phyloP scores from a whole-genome alignment of 257 asterid species.

The Ophiorrhiza pumila region DNA sequence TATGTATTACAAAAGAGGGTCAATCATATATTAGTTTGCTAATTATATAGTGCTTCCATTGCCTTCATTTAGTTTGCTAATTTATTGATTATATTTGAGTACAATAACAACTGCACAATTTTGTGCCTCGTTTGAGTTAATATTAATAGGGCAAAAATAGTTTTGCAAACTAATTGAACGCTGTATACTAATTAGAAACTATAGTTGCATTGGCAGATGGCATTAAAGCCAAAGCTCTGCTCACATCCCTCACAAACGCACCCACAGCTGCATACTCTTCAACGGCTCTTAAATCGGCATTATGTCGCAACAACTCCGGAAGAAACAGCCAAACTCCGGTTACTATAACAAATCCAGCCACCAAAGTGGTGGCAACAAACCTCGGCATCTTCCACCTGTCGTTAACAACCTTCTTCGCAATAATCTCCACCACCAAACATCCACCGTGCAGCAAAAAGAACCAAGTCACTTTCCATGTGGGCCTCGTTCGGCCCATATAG shows the following conservation, averaged over 20 bases:
- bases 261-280: constrained; percentile 55
- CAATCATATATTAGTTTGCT: too few relatives aligned
- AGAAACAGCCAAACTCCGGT: constrained; percentile 60
- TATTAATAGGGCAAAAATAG: too few relatives aligned
- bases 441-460: constrained; percentile 64
- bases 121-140: too few relatives aligned
- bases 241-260: constrained; percentile 48
- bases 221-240: constrained; percentile 26
- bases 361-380: constrained; percentile 31
- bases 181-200: neutral
- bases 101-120: too few relatives aligned
- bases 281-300: constrained; percentile 44
- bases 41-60: too few relatives aligned
- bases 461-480: constrained; percentile 63
- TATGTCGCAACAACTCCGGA: constrained; percentile 51
- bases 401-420: constrained; percentile 39
- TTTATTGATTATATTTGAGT: too few relatives aligned
- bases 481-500: constrained; percentile 56
- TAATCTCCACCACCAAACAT: constrained; percentile 41
- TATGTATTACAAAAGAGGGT: too few relatives aligned
- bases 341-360: constrained; percentile 43
- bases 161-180: too few relatives aligned
- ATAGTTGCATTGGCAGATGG: neutral
- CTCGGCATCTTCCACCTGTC: constrained; percentile 47
- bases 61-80: too few relatives aligned